Evolutionary conservation across 495 filamentous ascomycete species (phyloP), one percentile per base, ranked within the genome.

Genomic region (Lepraria neglecta): DNA sequence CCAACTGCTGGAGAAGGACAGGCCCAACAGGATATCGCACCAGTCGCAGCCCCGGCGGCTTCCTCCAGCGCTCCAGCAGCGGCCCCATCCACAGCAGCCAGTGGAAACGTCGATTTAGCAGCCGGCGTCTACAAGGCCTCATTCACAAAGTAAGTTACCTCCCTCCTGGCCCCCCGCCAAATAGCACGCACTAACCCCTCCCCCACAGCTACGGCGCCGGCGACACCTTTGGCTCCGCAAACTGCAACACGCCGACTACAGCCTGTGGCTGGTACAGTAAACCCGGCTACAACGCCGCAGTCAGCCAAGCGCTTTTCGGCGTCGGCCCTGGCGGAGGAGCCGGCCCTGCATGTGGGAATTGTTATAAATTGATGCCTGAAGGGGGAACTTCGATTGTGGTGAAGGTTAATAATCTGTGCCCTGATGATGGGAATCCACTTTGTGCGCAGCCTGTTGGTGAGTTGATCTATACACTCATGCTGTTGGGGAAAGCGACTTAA

Each of bases 271-370:
- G 55, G 44, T 57, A 53, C 17, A 58, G 24, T 31, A 60, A 17
- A 28, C 27, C 57, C 9, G 65, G 68, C 51, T 71, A 64, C 45
- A 60, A 63, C 27, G 73, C 73, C 38, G 72, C 71, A 14, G 55
- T 72, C 17, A 72, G 69, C 4, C 72, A 75, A 57, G 72, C 72
- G 33, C 47, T 62, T 21, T 75, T 70, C 62, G 72, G 72, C 60
- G 72, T 70, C 45, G 69, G 65, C 2, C 68, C 72, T 6, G 72
- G 70, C 40, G 66, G 60, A 6, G 73, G 73, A 5, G 68, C 71
- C 2, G 72, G 72, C 15, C 71, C 65, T 0, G 73, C 64, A 17
- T 75, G 73, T 57, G 72, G 72, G 24, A 68, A 63, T 9, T 74
- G 73, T 63, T 75, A 65, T 57, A 65, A 64, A 48, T 60, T 75